Percentiles rank a stretch among this genome's conserved stretches.
These are phyloP conservation scores for Thozetella sp. DNA, from an alignment of 495 filamentous ascomycete genomes.

Conservation along the genomic window DNA sequence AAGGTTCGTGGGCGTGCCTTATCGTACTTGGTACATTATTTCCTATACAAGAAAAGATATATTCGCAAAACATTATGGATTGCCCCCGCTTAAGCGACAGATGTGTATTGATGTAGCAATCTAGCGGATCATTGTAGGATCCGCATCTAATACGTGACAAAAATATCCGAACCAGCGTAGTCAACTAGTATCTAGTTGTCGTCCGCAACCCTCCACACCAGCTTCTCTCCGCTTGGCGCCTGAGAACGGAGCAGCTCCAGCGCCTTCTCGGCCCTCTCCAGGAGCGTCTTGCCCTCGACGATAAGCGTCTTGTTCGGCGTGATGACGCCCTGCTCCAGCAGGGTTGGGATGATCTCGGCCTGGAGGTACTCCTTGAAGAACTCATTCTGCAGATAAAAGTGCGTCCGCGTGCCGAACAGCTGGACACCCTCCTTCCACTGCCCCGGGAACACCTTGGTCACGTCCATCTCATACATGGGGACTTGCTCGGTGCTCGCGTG, in stretches of 20 bases:
- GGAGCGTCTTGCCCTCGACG: constrained; percentile 45
- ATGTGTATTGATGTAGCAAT: too few species aligned
- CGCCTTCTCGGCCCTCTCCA: constrained; percentile 50
- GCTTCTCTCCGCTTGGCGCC: constrained; percentile 48
- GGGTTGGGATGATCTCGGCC: constrained; percentile 46
- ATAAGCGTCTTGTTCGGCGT: constrained; percentile 47
- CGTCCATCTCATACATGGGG: constrained; percentile 49
- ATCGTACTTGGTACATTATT: too few species aligned
- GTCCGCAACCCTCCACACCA: constrained; percentile 46
- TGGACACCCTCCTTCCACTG: constrained; percentile 48
- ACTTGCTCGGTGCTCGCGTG: constrained; percentile 33
- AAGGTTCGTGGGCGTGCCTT: too few species aligned
- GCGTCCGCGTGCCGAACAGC: constrained; percentile 49
- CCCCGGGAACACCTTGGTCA: constrained; percentile 17
- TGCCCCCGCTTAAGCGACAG: too few species aligned
- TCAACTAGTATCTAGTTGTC: neutral
- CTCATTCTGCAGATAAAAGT: constrained; percentile 51
- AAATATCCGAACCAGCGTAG: neutral
- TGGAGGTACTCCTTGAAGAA: constrained; percentile 48
- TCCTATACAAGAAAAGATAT: too few species aligned
- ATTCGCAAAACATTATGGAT: too few species aligned
- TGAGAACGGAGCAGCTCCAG: constrained; percentile 37
- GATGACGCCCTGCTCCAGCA: constrained; percentile 44
- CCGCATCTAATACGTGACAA: constrained; percentile 1
- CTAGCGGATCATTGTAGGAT: too few species aligned